Conservation (phyloP, 2,329 filamentous ascomycete species). For the Verticillium zaregamsianum region DNA sequence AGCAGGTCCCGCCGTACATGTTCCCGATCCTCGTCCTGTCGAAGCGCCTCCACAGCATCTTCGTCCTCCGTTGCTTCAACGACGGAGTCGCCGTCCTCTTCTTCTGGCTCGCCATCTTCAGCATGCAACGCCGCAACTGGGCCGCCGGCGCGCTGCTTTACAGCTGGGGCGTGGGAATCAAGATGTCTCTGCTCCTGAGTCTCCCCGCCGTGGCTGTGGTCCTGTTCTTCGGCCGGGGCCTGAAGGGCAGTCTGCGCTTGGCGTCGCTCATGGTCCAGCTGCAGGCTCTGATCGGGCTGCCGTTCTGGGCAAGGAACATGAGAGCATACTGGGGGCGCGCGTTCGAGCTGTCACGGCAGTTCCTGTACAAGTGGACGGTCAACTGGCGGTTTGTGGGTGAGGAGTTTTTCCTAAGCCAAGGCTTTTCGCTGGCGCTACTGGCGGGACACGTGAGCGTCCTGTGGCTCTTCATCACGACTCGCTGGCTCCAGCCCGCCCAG, state of each 20-base stretch:
- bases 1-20: slow-evolving; percentile 76
- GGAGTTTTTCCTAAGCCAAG: slow-evolving; percentile 64
- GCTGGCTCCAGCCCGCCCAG: slow-evolving; percentile 69
- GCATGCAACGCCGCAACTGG: slow-evolving; percentile 73
- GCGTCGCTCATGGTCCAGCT: slow-evolving; percentile 69
- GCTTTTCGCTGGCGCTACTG: slow-evolving; percentile 66
- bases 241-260: slow-evolving; percentile 60
- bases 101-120: slow-evolving; percentile 76
- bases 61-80: slow-evolving; percentile 90
- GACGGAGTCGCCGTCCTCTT: slow-evolving; percentile 85
- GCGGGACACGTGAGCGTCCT: slow-evolving; percentile 63
- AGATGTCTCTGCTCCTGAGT: slow-evolving; percentile 86
- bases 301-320: slow-evolving; percentile 65
- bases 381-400: slow-evolving; percentile 98
- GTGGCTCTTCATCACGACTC: slow-evolving; percentile 56
- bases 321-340: slow-evolving; percentile 73
- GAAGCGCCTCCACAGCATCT: slow-evolving; percentile 91
- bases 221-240: slow-evolving; percentile 69
- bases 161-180: slow-evolving; percentile 79
- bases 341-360: slow-evolving; percentile 87
- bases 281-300: slow-evolving; percentile 64
- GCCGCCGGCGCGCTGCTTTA: slow-evolving; percentile 68
- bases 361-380: slow-evolving; percentile 97
- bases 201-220: slow-evolving; percentile 77
- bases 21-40: slow-evolving; percentile 82